These are phyloP conservation scores for Talaromyces sp. DNA, from an alignment of 2,329 filamentous ascomycete species.

Conservation along the genomic window DNA sequence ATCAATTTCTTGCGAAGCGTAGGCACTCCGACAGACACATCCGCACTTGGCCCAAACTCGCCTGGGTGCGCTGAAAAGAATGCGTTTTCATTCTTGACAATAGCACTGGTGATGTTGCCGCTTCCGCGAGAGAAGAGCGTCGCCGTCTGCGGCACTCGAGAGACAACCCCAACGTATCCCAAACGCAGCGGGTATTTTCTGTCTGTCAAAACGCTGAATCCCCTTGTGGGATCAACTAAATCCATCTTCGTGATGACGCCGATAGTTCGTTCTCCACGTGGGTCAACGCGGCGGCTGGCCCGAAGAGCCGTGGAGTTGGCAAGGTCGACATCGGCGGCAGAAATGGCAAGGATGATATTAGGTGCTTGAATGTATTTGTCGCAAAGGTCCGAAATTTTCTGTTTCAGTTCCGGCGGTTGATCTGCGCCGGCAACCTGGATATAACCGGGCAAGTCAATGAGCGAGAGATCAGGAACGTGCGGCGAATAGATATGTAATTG, in stretches of 20 bases:
- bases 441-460: constrained; percentile 95
- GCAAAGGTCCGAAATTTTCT: constrained; percentile 92
- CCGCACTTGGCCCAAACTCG: constrained; percentile 69
- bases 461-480: constrained; percentile 86
- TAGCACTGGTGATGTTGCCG: constrained; percentile 71
- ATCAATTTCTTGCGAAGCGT: constrained; percentile 93
- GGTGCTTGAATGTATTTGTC: constrained; percentile 97
- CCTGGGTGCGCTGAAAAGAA: constrained; percentile 80
- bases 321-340: constrained; percentile 92
- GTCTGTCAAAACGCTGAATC: constrained; percentile 72
- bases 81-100: constrained; percentile 79
- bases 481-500: constrained; percentile 93
- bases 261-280: constrained; percentile 90
- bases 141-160: constrained; percentile 61
- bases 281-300: constrained; percentile 86
- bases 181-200: constrained; percentile 91
- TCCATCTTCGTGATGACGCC: constrained; percentile 99
- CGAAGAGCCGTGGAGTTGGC: constrained; percentile 91
- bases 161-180: constrained; percentile 93
- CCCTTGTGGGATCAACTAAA: constrained; percentile 77
- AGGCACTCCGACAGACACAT: constrained; percentile 73
- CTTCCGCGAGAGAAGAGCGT: constrained; percentile 80
- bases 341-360: constrained; percentile 95
- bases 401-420: constrained; percentile 85
- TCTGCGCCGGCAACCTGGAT: constrained; percentile 92